Base-by-base conservation (phyloP, 176 grass and related monocot genomes). In the Carex pumila region DNA sequence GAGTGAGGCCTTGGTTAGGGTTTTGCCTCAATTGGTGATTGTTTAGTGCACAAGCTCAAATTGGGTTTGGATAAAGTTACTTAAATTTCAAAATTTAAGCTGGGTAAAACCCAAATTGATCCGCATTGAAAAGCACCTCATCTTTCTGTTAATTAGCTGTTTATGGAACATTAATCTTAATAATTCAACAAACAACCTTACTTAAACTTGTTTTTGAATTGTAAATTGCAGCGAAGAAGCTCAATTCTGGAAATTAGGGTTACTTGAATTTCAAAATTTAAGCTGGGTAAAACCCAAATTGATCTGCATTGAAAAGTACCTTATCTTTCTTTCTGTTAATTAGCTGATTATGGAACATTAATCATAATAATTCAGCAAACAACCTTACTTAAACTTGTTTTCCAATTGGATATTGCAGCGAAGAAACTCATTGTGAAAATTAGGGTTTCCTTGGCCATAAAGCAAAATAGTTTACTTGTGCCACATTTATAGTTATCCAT, bases 21-120 rank as follows among this genome's bases (percentile, higher is more conserved):
- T 82, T 82, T 82, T 45, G 79, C 36, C 5, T 82, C 43, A 22
- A 64, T 61, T 82, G 79, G 36, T 21, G 59, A 66, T 25, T 64
- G 59, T 65, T 82, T 66, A 14, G 79, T 21, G n/a, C 59, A 22
- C 7, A 25, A 66, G 59, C 61, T 82, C 17, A 47, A 64, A 64
- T 66, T 82, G 58, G 32, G 62, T 65, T 47, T 21, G 57, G 32
- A 50, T 12, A 47, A 66, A 82, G 58, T 82, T 45, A 13, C 39
- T 45, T 64, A 17, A 65, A 47, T 64, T 82, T 85, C 65, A 34
- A 74, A 83, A 55, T 41, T 57, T 75, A 3, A 60, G 53, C 18
- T 55, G 17, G 43, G 59, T 49, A 31, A 78, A 78, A 32, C 50
- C 52, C 73, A 32, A 56, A 78, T 78, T 57, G 52, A 57, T 78